Conservation (phyloP, 768 basidiomycete species). For the Ramaria sp. region DNA sequence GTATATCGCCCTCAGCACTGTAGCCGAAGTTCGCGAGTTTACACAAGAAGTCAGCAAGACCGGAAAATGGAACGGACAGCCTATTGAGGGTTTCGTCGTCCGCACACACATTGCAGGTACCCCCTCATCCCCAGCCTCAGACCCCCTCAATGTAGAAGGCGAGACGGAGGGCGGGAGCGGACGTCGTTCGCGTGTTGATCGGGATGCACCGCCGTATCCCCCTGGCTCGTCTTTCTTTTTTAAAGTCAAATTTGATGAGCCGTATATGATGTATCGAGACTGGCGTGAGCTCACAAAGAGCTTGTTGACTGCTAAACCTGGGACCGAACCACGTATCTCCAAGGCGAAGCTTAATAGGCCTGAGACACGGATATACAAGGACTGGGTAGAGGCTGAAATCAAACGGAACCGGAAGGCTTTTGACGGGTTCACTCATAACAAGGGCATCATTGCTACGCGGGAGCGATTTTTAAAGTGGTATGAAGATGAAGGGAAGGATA, state of each 20-base stretch:
- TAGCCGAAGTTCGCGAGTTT: constrained; percentile 63
- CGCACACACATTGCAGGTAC: constrained; percentile 47
- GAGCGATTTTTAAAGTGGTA: constrained; percentile 70
- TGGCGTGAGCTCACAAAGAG: constrained; percentile 90
- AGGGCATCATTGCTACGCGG: constrained; percentile 78
- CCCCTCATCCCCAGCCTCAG: constrained; percentile 14
- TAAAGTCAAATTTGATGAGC: constrained; percentile 98
- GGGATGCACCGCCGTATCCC: constrained; percentile 46
- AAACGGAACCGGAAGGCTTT: constrained; percentile 47
- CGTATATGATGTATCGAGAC: constrained; percentile 97
- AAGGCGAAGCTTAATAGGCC: constrained; percentile 59
- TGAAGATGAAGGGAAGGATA: constrained; percentile 33
- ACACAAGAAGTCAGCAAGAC: constrained; percentile 52
- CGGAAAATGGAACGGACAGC: constrained; percentile 74
- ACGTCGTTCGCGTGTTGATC: constrained; percentile 13
- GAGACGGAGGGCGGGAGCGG: constrained; percentile 7
- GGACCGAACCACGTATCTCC: constrained; percentile 30
- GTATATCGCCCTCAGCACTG: constrained; percentile 41
- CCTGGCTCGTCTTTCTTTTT: constrained; percentile 89
- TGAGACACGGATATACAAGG: constrained; percentile 70
- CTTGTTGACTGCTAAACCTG: constrained; percentile 37
- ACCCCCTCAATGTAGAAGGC: constrained; percentile 1
- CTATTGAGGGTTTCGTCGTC: constrained; percentile 92
- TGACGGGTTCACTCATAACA: constrained; percentile 49
- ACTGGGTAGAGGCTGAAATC: constrained; percentile 80